Evolutionary conservation across 768 basidiomycete genomes (phyloP), one percentile per base, ranked within the genome.

Genomic region (Lepiota brunneoincarnata): DNA sequence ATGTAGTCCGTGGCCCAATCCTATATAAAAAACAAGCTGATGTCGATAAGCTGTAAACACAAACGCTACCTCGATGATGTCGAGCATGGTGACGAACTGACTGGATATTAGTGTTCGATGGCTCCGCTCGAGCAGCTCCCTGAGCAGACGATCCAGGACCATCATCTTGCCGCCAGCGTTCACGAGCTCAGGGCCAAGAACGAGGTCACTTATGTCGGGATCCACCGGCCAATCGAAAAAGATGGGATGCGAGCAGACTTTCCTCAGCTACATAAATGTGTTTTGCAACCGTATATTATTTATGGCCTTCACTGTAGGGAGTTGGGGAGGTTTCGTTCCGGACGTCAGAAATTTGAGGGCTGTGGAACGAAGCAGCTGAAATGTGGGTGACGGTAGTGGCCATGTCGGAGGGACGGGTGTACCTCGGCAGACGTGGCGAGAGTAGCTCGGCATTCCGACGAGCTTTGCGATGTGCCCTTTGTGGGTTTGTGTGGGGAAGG

Each of bases 241-340:
- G n/a, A n/a, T 90, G 0, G 95, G 94, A 69, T 98, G 93, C 14
- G 89, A 93, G 73, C 92, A 93, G 2, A 94, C 91, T 77, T 98
- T 98, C 51, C 96, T 90, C 3, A 98, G 78, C 67, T 98, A 96
- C 96, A 99, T 98, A 54, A 98, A 86, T 9, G 85, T 81, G 64
- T 98, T 99, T 67, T 98, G 93, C 14, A 99, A 78, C 49, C 84
- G 86, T 89, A 94, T 88, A 65, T 93, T 93, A 69, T 94, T 94
- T 37, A 96, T 84, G 44, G 89, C 81, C 65, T 86, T 90, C 52
- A 83, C 93, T 94, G 56, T 15, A 56, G n/a, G n/a, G n/a, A n/a
- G n/a, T n/a, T n/a, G n/a, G n/a, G n/a, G n/a, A n/a, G n/a, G 21
- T 75, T 75, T 73, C 1, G 76, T 73, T 17, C 77, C 75, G 0